Evolutionary conservation across 805 yeast genomes (phyloP), one percentile per base, ranked within the genome.

Genomic region (Komagataella populi): DNA sequence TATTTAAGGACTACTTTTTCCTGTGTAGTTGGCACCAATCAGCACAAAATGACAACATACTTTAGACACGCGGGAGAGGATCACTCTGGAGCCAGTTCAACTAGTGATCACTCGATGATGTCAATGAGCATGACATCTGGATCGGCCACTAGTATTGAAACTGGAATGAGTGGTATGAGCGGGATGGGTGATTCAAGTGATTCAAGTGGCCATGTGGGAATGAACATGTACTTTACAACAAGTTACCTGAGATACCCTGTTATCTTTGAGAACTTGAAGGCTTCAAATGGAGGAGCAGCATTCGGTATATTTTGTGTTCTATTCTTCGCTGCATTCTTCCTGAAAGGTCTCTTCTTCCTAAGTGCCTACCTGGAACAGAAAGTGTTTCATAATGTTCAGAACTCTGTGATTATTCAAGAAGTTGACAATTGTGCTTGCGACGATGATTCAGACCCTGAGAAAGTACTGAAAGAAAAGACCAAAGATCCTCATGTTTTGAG

Each of bases 241-340:
- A 59, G 64, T 2, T 84, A 70, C 63, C 55, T 63, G 2, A 64
- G 71, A 45, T 78, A 79, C 55, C 88, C 91, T 0, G 87, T 85
- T 0, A 59, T 85, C 4, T 85, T 85, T 66, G 65, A 71, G 53
- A 65, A 67, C 0, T 64, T 85, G 48, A 59, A 60, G 10, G 91
- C 91, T 2, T 56, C 68, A 2, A 68, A 66, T 46, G 76, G 76
- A 23, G 88, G 73, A 7, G 73, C 75, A 50, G 89, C 87, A 0
- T 85, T 85, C 63, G 95, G 91, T 22, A 83, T 85, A 14, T 85
- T 84, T 59, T 66, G 80, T 43, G 66, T 81, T 12, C 61, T 85
- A 20, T 77, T 85, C 60, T 76, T 75, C 23, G 67, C 77, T 2
- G 81, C 82, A 0, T 76, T 85, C 59, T 67, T 74, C 44, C 71